Base-by-base conservation (phyloP, 2,329 filamentous ascomycete species). In the Stenocarpella maydis region DNA sequence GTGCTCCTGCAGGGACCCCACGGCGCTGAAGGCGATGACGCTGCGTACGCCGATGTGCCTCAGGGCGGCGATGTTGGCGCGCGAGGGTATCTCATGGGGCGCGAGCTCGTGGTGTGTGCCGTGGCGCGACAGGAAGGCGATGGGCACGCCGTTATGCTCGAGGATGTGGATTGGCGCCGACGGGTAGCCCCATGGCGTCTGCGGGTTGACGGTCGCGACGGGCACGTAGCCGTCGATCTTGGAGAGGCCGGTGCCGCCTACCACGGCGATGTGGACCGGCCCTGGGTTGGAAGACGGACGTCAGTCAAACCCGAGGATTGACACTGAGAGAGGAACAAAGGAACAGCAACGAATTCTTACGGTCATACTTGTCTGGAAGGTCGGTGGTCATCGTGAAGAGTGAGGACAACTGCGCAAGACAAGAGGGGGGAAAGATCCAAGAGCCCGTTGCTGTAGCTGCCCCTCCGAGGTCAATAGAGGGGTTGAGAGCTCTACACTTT, bases 41-140 rank as follows among this genome's bases (percentile, higher is more conserved):
- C 90, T 92, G 77, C 95, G 91, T 54, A 98, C 96, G 74, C 96
- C 96, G 71, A 99, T 86, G 76, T 89, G 90, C 73, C 96, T 91
- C 72, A 99, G 86, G n/a, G 96, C 96, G n/a, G 96, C 95, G 77
- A 99, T 97, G 85, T 98, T 99, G 81, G 96, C 96, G 73, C 93
- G 93, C 74, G 91, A 89, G 70, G 95, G 94, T n/a, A 99, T 92
- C 82, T 99, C 96, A 78, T 98, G 95, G 0, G 96, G 96, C 7
- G 95, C 94, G 74, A 92, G 87, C 81, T 98, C 88, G 84, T 99
- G 96, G 87, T 96, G 86, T 15, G 90, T 79, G 74, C 96, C 96
- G 82, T 99, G 96, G 53, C 96, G 94, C 72, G 95, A 94, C 74
- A 99, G 89, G 85, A 99, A 99, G 68, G 96, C 96, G 72, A 99